Base-by-base conservation (phyloP, 768 basidiomycete species). In the Tricholoma sp. region DNA sequence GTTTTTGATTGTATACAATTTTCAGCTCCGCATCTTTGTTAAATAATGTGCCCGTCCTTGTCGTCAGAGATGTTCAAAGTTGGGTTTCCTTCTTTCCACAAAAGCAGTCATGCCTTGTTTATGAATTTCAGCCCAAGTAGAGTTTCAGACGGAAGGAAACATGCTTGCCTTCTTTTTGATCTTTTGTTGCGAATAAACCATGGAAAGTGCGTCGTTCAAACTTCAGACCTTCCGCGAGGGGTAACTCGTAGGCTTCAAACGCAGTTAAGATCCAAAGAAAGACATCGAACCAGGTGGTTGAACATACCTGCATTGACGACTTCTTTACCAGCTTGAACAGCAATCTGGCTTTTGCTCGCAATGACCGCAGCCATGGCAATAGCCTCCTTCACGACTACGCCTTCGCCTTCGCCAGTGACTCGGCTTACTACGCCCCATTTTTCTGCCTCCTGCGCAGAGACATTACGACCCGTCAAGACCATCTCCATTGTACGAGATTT, bases 401-500 rank as follows among this genome's bases (percentile, higher is more conserved):
- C 88, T 64, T 89, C 83, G 0, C 85, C 86, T 57, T 86, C 88
- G 0, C 75, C 79, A 0, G 94, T 89, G 52, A 98, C 84, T 59
- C 86, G 76, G 70, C 86, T 91, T 47, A 94, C 86, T 60, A 98
- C 79, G 3, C 96, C 96, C 91, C 92, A 96, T 35, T 76, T 72
- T 50, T 85, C 85, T 1, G 96, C 96, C 64, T 96, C 91, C 56
- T 82, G 73, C 1, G 95, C 96, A 52, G 79, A 73, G 66, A 97
- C 81, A 60, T 75, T 87, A 32, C 91, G 84, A 3, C 96, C 95
- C 0, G 95, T 97, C 49, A 98, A 79, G 45, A 91, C 83, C 71
- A 98, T 75, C 68, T 98, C 96, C 96, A 98, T 98, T 14, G 94
- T 82, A 60, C 91, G 84, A 8, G 92, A 91, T 73, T 97, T 98